A percentile compares a stretch with the other conserved stretches of the same genome.
phyloP scores from a whole-genome alignment of 2,329 filamentous ascomycete species.

The Cordyceps fumosorosea region DNA sequence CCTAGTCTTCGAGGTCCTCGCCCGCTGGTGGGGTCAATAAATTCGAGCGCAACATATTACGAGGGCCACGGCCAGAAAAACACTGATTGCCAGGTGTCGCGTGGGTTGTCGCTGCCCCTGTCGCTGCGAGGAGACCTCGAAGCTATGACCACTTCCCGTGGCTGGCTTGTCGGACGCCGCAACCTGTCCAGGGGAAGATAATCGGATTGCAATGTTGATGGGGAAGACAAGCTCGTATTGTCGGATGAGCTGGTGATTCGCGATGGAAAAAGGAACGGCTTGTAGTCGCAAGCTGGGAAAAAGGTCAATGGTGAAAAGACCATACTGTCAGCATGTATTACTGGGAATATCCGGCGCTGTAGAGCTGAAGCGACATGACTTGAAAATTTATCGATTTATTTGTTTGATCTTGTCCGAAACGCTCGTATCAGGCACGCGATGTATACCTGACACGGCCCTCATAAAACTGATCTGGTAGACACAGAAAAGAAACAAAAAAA shows the following conservation, averaged over 20 bases:
- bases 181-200: not conserved
- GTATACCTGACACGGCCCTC: too few relatives aligned
- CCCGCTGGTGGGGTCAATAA: slow-evolving; percentile 37
- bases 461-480: not conserved
- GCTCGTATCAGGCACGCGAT: too few relatives aligned
- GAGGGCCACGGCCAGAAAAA: not conserved
- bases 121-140: not conserved
- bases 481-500: not conserved
- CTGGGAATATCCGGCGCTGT: not conserved
- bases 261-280: not conserved
- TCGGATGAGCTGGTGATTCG: not conserved
- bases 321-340: not conserved
- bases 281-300: not conserved
- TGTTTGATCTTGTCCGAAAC: not conserved
- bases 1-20: slow-evolving; percentile 50
- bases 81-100: not conserved
- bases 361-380: not conserved
- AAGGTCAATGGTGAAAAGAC: not conserved
- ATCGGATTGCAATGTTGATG: not conserved
- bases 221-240: not conserved
- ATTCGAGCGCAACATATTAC: not conserved
- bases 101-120: not conserved
- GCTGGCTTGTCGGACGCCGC: not conserved
- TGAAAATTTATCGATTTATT: slow-evolving; percentile 9
- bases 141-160: not conserved